Evolutionary conservation across 495 filamentous ascomycete species (phyloP), one percentile per base, ranked within the genome.

Genomic region (Collariella sp.): DNA sequence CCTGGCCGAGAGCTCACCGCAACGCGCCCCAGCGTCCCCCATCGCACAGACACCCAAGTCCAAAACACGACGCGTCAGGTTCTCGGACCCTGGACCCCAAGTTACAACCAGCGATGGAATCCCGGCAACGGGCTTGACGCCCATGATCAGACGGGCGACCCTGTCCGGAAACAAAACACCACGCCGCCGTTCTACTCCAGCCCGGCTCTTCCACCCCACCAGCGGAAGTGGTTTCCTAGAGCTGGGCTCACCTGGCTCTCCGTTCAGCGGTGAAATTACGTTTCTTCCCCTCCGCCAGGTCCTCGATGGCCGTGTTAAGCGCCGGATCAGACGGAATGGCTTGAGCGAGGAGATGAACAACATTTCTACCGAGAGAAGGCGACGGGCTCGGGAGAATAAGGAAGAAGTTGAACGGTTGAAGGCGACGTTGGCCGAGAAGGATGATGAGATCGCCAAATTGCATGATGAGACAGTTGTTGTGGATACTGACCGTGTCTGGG

Each of bases 331-430:
- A 13, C 80, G 87, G 19, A 82, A 83, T 55, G 82, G 86, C 24
- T 67, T 93, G 34, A 88, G 85, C 58, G 81, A 89, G 62, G 86
- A 90, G 65, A 78, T 87, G 55, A 89, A 86, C 66, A 69, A 66
- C 18, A 81, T 88, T 46, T 70, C 79, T 46, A 72, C 70, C 2
- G 80, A 85, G 52, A 80, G 80, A 62, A 74, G 72, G 38, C 67
- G 71, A 5, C 64, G 68, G 5, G 65, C 68, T 0, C 69, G 65
- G 35, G 61, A 68, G 9, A 63, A 64, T 12, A 67, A 65, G 41
- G 63, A 61, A 1, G 75, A 80, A 57, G 59, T 78, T 0, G 68
- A 73, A 47, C 67, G 72, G 5, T 72, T 85, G 18, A 75, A 79
- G 43, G 68, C 76, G 41, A 75, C 82, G 39, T 57, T 86, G 36